Evolutionary conservation across 495 filamentous ascomycete genomes (phyloP).

Genomic region (Mytilinidion resinicola): DNA sequence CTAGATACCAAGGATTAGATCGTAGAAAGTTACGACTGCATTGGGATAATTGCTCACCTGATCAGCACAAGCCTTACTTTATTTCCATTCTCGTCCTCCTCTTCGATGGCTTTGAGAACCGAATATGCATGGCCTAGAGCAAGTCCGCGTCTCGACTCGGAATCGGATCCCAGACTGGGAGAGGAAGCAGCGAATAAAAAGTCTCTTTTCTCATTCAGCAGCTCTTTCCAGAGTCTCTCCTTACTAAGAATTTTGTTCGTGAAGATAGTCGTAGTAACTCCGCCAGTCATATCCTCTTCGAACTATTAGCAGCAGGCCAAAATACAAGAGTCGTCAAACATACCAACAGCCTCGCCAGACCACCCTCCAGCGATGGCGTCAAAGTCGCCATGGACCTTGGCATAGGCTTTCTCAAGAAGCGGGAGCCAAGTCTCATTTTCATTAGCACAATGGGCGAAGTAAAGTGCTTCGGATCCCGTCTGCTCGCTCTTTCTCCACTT

Average conservation of each 20-base stretch:
- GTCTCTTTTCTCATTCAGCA: constrained; percentile 76
- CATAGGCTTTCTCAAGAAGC: constrained; percentile 90
- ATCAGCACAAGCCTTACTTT: constrained; percentile 23
- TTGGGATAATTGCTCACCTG: constrained; percentile 5
- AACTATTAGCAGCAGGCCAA: no score
- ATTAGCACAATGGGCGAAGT: constrained; percentile 79
- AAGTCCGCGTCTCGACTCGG: constrained; percentile 61
- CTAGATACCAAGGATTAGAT: constrained; percentile 37
- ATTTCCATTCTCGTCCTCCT: constrained; percentile 55
- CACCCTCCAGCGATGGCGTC: constrained; percentile 75
- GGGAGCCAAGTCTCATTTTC: constrained; percentile 92
- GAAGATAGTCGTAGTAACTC: constrained; percentile 74
- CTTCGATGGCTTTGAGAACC: constrained; percentile 71
- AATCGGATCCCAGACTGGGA: constrained; percentile 46
- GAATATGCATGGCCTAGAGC: constrained; percentile 77
- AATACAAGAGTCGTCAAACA: no score
- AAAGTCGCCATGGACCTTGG: constrained; percentile 89
- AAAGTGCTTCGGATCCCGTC: constrained; percentile 68
- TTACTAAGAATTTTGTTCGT: constrained; percentile 79
- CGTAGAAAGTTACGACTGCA: not conserved
- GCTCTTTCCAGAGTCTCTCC: constrained; percentile 83
- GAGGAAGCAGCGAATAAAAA: constrained; percentile 59
- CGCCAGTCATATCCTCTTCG: constrained; percentile 75
- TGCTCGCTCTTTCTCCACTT: constrained; percentile 34
- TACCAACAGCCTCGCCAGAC: constrained; percentile 70